These are phyloP conservation scores for Candida broadrunensis DNA, from an alignment of 805 yeast genomes.

Conservation along the genomic window DNA sequence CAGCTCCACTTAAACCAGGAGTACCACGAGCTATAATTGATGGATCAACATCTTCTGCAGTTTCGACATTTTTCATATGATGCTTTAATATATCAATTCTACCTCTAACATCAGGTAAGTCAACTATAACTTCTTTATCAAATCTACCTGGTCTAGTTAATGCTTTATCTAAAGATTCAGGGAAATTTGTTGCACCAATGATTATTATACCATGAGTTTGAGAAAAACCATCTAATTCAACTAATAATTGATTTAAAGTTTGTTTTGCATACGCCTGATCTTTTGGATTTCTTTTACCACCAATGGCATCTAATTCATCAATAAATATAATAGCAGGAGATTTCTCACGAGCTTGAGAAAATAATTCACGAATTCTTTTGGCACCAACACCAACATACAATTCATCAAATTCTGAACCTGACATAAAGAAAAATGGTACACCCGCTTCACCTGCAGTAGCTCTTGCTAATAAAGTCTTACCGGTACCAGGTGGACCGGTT, in stretches of 20 bases:
- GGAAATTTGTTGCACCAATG: conserved; percentile 98
- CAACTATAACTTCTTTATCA: conserved; percentile 93
- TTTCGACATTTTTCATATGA: conserved; percentile 88
- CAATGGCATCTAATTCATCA: conserved; percentile 98
- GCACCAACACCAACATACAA: conserved; percentile 99
- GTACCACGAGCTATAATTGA: conserved; percentile 93
- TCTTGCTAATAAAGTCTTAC: conserved; percentile 93
- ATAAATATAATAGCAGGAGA: conserved; percentile 97
- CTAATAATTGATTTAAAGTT: conserved; percentile 91
- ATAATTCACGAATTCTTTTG: conserved; percentile 91
- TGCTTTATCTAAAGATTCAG: conserved; percentile 95
- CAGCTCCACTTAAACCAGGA: conserved; percentile 98
- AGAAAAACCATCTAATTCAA: conserved; percentile 93
- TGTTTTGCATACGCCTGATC: conserved; percentile 99
- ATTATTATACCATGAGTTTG: conserved; percentile 91
- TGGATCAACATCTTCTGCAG: conserved; percentile 83
- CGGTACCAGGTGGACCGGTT: conserved; percentile 99
- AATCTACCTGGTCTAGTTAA: conserved; percentile 97
- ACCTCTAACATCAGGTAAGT: conserved; percentile 96
- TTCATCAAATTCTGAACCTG: conserved; percentile 98
- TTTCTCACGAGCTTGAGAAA: conserved; percentile 87
- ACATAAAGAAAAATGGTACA: conserved; percentile 97
- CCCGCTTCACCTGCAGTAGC: conserved; percentile 99
- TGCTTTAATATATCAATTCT: conserved; percentile 88
- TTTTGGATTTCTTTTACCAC: conserved; percentile 94